Conservation (phyloP, 2,329 filamentous ascomycete genomes). For the Curvularia sp. region DNA sequence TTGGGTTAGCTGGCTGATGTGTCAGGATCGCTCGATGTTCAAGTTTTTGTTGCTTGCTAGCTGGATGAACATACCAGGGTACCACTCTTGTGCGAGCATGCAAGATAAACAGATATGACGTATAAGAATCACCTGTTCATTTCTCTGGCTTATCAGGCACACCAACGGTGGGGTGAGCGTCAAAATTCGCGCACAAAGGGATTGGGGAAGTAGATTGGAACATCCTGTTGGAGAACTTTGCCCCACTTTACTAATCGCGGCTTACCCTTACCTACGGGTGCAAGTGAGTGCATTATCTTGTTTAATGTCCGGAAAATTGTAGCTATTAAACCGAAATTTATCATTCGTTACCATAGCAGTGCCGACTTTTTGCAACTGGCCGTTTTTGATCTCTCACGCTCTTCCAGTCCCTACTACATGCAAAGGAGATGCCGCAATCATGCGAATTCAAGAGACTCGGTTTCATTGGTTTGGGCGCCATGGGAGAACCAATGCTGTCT, state of each 20-base stretch:
- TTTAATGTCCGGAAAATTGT: not conserved
- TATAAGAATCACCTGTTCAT: not conserved
- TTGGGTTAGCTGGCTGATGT: not conserved
- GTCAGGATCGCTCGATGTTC: not conserved
- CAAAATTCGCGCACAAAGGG: not conserved
- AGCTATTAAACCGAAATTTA: not conserved
- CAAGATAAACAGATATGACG: not conserved
- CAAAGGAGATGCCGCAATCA: slow-evolving; percentile 30
- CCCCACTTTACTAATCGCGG: slow-evolving; percentile 18
- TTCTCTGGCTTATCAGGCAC: not conserved
- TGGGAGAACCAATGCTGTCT: slow-evolving; percentile 62
- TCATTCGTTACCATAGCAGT: too few species aligned
- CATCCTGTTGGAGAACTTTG: slow-evolving; percentile 17
- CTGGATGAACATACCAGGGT: not conserved
- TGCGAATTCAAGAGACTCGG: slow-evolving; percentile 48
- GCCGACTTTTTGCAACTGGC: not conserved
- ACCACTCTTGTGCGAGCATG: not conserved
- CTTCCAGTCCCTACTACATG: not conserved
- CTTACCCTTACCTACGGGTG: slow-evolving; percentile 5
- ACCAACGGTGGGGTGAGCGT: not conserved
- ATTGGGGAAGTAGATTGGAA: slow-evolving; percentile 1
- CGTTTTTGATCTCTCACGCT: not conserved
- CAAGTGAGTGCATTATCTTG: not conserved
- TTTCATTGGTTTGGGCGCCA: slow-evolving; percentile 64
- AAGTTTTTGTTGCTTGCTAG: not conserved